Evolutionary conservation across 768 basidiomycete species (phyloP).

Genomic region (Cantharellus cinnabarinus): DNA sequence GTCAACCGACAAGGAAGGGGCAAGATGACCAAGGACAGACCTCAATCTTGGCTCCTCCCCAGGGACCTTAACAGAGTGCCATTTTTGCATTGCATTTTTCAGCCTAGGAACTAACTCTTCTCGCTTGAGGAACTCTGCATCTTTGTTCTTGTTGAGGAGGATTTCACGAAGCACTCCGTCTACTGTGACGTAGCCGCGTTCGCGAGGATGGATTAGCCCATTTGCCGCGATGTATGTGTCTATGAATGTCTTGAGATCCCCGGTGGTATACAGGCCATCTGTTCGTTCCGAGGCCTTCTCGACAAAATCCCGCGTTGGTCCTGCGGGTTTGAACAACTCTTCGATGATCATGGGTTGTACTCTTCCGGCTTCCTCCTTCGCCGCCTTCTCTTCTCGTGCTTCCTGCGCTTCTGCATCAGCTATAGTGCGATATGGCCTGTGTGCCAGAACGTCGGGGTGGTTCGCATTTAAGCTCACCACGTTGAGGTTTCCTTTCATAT

Average conservation of each 20-base stretch:
- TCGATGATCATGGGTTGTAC: slow-evolving; percentile 32
- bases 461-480: slow-evolving; percentile 28
- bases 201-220: slow-evolving; percentile 39
- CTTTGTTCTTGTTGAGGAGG: slow-evolving; percentile 18
- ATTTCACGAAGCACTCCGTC: slow-evolving; percentile 19
- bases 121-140: slow-evolving; percentile 17
- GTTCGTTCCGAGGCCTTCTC: slow-evolving; percentile 20
- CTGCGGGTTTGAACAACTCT: slow-evolving; percentile 60
- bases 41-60: slow-evolving; percentile 41
- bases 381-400: slow-evolving; percentile 33
- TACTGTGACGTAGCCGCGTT: slow-evolving; percentile 53
- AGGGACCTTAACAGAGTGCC: slow-evolving; percentile 37
- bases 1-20: not conserved
- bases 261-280: slow-evolving; percentile 30
- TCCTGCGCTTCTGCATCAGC: slow-evolving; percentile 44
- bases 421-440: slow-evolving; percentile 35
- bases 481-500: slow-evolving; percentile 24
- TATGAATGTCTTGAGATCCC: slow-evolving; percentile 36
- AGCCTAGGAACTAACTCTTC: slow-evolving; percentile 40
- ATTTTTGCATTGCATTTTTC: slow-evolving; percentile 48
- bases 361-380: slow-evolving; percentile 25
- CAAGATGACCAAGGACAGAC: slow-evolving; percentile 17
- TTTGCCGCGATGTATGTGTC: slow-evolving; percentile 41
- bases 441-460: slow-evolving; percentile 36
- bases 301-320: slow-evolving; percentile 11